These are phyloP conservation scores for Babesia gibsoni DNA, from an alignment of 169 alveolate genomes.

Conservation along the genomic window DNA sequence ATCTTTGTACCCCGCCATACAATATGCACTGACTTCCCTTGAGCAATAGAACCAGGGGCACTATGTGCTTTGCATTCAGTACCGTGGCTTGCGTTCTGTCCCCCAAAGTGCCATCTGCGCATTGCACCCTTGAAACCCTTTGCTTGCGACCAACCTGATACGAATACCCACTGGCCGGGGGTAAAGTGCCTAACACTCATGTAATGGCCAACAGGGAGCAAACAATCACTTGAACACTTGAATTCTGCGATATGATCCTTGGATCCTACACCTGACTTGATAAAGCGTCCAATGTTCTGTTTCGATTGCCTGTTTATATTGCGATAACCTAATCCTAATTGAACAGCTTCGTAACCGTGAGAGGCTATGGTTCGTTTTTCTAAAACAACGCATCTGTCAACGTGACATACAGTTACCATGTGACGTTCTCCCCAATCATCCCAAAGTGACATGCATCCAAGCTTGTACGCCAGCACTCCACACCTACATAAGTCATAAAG, in stretches of 20 bases:
- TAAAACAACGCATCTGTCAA: slow-evolving; percentile 79
- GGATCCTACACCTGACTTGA: slow-evolving; percentile 75
- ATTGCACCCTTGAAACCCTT: slow-evolving; percentile 86
- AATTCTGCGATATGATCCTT: slow-evolving; percentile 77
- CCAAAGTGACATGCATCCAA: slow-evolving; percentile 87
- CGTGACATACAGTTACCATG: slow-evolving; percentile 81
- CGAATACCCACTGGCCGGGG: slow-evolving; percentile 86
- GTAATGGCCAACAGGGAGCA: slow-evolving; percentile 81
- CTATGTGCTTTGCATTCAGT: slow-evolving; percentile 83
- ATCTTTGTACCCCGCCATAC: slow-evolving; percentile 83
- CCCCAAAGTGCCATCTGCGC: slow-evolving; percentile 84
- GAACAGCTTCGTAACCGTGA: slow-evolving; percentile 86
- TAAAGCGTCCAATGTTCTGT: slow-evolving; percentile 75
- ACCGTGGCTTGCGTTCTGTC: slow-evolving; percentile 80
- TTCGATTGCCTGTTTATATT: slow-evolving; percentile 72
- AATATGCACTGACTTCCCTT: slow-evolving; percentile 78
- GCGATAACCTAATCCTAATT: slow-evolving; percentile 80
- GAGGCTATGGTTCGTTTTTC: slow-evolving; percentile 75
- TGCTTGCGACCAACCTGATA: slow-evolving; percentile 79
- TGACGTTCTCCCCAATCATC: slow-evolving; percentile 87
- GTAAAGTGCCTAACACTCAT: slow-evolving; percentile 82
- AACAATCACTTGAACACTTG: slow-evolving; percentile 83
- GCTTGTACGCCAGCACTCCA: slow-evolving; percentile 81
- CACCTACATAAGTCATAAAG: slow-evolving; percentile 31
- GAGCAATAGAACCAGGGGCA: slow-evolving; percentile 81